Evolutionary conservation across 23 red algal genomes (phyloP).

Genomic region (Gracilariopsis chorda): DNA sequence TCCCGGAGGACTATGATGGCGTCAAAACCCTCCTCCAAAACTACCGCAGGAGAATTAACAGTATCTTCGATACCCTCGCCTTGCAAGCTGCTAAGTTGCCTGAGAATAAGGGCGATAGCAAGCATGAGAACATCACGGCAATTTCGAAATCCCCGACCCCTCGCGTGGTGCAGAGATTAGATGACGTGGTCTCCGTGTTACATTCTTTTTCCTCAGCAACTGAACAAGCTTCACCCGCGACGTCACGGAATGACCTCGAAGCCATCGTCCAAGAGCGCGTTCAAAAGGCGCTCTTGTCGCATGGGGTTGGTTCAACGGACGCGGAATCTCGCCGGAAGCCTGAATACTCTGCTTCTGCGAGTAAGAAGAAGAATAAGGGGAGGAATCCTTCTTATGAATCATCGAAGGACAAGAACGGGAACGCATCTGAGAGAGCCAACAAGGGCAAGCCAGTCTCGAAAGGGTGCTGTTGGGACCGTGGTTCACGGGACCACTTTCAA

Average conservation of each 20-base stretch:
- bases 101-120: not conserved
- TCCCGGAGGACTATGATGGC: not conserved
- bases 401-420: not conserved
- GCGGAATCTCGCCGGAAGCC: not conserved
- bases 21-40: not conserved
- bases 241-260: not conserved
- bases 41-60: not conserved
- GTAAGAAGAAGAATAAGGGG: not conserved
- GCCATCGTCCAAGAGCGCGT: not conserved
- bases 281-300: not conserved
- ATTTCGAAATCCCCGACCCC: not conserved
- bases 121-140: not conserved
- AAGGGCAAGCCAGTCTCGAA: not conserved
- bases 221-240: not conserved
- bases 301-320: not conserved
- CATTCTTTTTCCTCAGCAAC: not conserved
- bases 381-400: no score
- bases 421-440: not conserved
- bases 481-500: not conserved
- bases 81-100: not conserved
- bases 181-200: slow-evolving; percentile 19
- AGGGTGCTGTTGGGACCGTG: not conserved
- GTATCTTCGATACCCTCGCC: not conserved
- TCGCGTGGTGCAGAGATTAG: not conserved
- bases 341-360: not conserved